Evolutionary conservation across 208 protist genomes (phyloP).

Genomic region (Trypanosoma rangeli): DNA sequence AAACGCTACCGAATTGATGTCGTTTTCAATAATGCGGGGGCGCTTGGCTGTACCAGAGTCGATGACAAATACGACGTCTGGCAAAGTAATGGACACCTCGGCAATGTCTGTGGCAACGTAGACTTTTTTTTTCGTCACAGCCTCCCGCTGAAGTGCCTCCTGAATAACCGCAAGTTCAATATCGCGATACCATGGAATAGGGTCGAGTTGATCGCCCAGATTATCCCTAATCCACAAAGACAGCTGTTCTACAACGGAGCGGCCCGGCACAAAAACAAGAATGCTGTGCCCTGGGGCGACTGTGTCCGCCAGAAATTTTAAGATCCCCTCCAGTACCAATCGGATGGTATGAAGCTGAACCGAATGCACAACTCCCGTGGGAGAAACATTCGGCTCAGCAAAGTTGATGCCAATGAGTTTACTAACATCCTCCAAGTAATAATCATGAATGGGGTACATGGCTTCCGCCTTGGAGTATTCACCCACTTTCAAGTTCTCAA

Average conservation of each 20-base stretch:
- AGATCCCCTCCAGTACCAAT: constrained; percentile 55
- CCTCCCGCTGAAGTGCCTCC: constrained; percentile 76
- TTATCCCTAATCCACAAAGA: constrained; percentile 60
- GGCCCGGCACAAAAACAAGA: constrained; percentile 94
- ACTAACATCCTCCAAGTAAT: constrained; percentile 77
- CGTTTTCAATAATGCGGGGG: constrained; percentile 51
- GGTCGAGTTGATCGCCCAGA: constrained; percentile 65
- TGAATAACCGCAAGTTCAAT: constrained; percentile 90
- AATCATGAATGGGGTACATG: constrained; percentile 77
- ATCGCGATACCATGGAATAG: constrained; percentile 84
- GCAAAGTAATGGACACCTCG: constrained; percentile 96
- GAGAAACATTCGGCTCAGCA: constrained; percentile 29
- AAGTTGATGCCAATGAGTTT: constrained; percentile 53
- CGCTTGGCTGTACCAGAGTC: constrained; percentile 90
- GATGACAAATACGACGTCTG: constrained; percentile 95
- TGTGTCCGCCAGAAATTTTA: constrained; percentile 58
- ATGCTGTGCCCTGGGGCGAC: constrained; percentile 69
- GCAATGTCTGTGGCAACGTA: constrained; percentile 96
- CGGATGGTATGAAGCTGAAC: constrained; percentile 69
- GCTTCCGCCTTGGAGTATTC: constrained; percentile 57
- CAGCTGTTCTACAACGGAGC: constrained; percentile 67
- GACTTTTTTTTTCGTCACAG: constrained; percentile 89
- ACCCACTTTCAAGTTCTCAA: constrained; percentile 64
- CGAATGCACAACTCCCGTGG: constrained; percentile 40
- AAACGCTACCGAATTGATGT: constrained; percentile 61